These are phyloP conservation scores for Arctostaphylos glauca DNA, from an alignment of 148 eudicot species.

Conservation along the genomic window DNA sequence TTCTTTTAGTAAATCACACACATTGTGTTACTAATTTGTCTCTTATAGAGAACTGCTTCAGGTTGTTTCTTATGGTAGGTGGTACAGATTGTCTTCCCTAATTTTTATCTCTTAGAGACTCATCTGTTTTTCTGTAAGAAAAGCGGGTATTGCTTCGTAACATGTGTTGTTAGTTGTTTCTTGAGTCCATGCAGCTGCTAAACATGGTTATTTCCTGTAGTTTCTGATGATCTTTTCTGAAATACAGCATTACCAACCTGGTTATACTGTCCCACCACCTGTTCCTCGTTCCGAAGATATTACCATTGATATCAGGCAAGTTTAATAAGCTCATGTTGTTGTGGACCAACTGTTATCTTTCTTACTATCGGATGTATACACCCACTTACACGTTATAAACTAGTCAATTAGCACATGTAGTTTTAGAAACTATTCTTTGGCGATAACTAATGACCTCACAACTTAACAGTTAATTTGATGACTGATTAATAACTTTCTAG, in stretches of 20 bases:
- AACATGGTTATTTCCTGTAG: neutral
- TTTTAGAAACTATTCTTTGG: slow-evolving; percentile 1
- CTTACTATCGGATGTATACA: neutral
- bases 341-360: neutral
- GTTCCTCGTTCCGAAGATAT: slow-evolving; percentile 49
- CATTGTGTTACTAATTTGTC: neutral
- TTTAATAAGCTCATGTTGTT: slow-evolving; percentile 12
- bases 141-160: neutral
- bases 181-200: neutral
- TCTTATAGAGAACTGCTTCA: neutral
- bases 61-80: neutral
- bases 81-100: neutral
- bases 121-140: neutral
- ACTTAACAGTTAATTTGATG: neutral
- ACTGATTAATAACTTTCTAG: neutral
- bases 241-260: slow-evolving; percentile 70
- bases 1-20: neutral
- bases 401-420: neutral
- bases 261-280: slow-evolving; percentile 77
- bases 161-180: neutral
- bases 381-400: neutral
- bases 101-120: neutral
- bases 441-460: neutral
- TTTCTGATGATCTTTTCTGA: neutral
- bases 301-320: slow-evolving; percentile 70